Conservation (phyloP, 805 yeast species). For the Pichia membranifaciens region DNA sequence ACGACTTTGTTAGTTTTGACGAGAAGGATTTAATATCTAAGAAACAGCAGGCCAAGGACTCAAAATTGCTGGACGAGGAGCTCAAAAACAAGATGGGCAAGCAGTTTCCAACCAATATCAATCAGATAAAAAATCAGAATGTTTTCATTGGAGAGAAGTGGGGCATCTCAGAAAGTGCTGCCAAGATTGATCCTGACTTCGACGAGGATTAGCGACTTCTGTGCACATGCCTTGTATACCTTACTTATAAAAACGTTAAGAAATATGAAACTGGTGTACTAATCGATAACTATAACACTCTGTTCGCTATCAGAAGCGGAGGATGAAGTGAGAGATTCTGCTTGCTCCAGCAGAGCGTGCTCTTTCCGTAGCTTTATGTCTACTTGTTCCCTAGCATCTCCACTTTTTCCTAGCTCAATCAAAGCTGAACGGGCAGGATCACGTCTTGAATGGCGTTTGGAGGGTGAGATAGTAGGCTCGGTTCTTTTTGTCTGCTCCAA, state of each 20-base stretch:
- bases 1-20: slow-evolving; percentile 21
- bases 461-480: background rate
- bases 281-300: slow-evolving; percentile 12
- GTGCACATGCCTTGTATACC: too few relatives aligned
- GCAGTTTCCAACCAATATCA: slow-evolving; percentile 25
- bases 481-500: background rate
- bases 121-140: slow-evolving; percentile 23
- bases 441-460: background rate
- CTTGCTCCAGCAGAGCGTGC: background rate
- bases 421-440: background rate
- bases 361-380: slow-evolving; percentile 6
- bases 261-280: too few relatives aligned
- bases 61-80: slow-evolving; percentile 27
- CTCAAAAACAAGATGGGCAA: slow-evolving; percentile 25
- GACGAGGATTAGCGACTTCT: slow-evolving; percentile 12
- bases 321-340: slow-evolving; percentile 5
- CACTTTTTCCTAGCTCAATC: slow-evolving; percentile 14
- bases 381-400: slow-evolving; percentile 9
- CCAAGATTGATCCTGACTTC: slow-evolving; percentile 28
- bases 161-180: slow-evolving; percentile 32
- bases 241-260: too few relatives aligned
- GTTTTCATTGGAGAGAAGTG: slow-evolving; percentile 29
- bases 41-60: slow-evolving; percentile 25
- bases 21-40: slow-evolving; percentile 24
- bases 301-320: background rate